Evolutionary conservation across 176 grass and related monocot species (phyloP).

Genomic region (Eragrostis nindensis): DNA sequence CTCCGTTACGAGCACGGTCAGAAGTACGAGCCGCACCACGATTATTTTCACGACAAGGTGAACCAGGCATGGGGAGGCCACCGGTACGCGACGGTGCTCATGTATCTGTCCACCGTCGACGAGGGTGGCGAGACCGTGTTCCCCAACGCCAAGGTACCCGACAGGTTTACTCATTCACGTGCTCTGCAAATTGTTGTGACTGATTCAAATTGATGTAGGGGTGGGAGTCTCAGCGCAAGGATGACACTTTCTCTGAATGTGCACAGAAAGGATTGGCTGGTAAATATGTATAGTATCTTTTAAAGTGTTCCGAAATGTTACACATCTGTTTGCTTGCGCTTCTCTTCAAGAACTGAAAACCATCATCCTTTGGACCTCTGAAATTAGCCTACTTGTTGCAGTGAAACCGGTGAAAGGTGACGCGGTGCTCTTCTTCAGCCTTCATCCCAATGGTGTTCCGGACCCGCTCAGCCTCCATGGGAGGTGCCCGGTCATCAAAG

Average conservation of each 20-base stretch:
- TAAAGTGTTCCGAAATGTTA: too few relatives aligned
- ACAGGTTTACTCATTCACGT: background rate
- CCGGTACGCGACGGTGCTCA: conserved; percentile 66
- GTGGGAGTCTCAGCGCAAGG: conserved; percentile 48
- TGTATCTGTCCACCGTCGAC: conserved; percentile 67
- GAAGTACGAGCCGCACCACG: conserved; percentile 72
- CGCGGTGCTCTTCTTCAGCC: conserved; percentile 63
- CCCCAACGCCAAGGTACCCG: conserved; percentile 53
- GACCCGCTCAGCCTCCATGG: conserved; percentile 59
- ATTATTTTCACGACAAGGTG: conserved; percentile 58
- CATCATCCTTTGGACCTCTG: too few relatives aligned
- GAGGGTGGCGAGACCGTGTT: conserved; percentile 68
- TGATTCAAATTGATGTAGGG: conserved; percentile 35
- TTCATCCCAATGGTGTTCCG: conserved; percentile 34
- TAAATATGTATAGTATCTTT: background rate
- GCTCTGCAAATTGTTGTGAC: background rate
- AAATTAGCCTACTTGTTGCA: conserved; percentile 32
- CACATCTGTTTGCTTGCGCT: too few relatives aligned
- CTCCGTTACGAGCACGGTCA: conserved; percentile 51
- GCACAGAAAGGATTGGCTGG: conserved; percentile 56
- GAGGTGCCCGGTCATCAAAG: conserved; percentile 66
- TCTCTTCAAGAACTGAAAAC: too few relatives aligned
- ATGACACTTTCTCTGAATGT: conserved; percentile 62
- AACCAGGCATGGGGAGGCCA: conserved; percentile 59
- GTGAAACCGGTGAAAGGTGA: conserved; percentile 69